These are phyloP conservation scores for Avena sativa DNA, from an alignment of 176 grass and related monocot species.

Conservation along the genomic window DNA sequence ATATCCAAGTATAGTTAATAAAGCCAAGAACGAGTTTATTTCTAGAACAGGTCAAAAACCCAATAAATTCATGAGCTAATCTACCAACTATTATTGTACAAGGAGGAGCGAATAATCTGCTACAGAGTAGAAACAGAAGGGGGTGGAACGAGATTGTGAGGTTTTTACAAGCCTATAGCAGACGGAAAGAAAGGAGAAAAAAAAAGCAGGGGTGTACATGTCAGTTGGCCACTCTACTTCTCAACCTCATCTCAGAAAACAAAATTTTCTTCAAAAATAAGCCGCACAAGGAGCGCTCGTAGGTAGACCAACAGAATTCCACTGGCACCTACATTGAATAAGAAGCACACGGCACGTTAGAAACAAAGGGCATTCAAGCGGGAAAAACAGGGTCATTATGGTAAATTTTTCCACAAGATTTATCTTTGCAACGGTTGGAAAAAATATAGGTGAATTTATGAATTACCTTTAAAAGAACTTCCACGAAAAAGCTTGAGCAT, in stretches of 20 bases:
- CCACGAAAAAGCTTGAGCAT: conserved; percentile 35
- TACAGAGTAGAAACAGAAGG: conserved; percentile 38
- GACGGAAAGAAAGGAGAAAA: conserved; percentile 29
- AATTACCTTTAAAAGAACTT: conserved; percentile 10
- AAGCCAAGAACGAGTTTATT: not conserved
- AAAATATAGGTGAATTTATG: not conserved
- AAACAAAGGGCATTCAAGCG: not conserved
- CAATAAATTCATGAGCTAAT: conserved; percentile 36
- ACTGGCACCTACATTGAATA: conserved; percentile 44
- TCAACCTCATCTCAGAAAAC: conserved; percentile 49
- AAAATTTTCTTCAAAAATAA: conserved; percentile 49
- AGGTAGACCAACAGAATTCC: conserved; percentile 45
- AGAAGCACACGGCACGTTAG: conserved; percentile 27
- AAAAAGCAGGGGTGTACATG: conserved; percentile 30
- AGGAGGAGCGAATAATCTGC: not conserved
- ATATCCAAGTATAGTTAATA: not conserved
- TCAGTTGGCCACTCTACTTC: conserved; percentile 38
- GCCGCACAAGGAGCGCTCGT: conserved; percentile 37
- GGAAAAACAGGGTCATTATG: not conserved
- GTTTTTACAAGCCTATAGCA: conserved; percentile 27
- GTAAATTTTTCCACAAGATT: not conserved
- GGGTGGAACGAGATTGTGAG: not conserved
- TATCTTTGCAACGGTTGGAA: not conserved
- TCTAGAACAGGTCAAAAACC: conserved; percentile 38
- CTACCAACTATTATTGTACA: conserved; percentile 42